A percentile compares a stretch with the other conserved stretches of the same genome.
Conservation (phyloP, 2,329 filamentous ascomycete genomes). For the Cryphonectria naterciae region DNA sequence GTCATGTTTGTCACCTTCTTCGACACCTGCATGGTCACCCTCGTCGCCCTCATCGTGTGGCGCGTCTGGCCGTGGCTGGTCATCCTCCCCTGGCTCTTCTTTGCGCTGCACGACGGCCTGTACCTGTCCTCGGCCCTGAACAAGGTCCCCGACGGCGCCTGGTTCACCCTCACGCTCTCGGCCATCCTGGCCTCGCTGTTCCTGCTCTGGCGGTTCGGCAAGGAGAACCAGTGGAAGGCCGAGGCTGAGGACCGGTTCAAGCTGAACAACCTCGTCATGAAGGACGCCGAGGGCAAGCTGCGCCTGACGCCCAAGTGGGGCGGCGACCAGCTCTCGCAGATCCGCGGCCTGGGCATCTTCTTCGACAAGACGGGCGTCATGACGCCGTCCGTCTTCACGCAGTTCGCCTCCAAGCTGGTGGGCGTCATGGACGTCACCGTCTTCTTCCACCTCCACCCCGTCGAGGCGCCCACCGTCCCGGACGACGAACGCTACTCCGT, state of each 20-base stretch:
- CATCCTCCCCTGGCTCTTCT: slow-evolving; percentile 61
- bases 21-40: slow-evolving; percentile 71
- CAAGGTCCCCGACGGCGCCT: slow-evolving; percentile 74
- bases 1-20: slow-evolving; percentile 80
- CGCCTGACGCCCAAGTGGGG: slow-evolving; percentile 45
- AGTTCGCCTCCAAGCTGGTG: slow-evolving; percentile 72
- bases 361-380: slow-evolving; percentile 74
- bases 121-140: slow-evolving; percentile 70
- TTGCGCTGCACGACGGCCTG: slow-evolving; percentile 66
- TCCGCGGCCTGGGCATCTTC: slow-evolving; percentile 68
- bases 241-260: slow-evolving; percentile 65
- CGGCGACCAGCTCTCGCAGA: slow-evolving; percentile 47
- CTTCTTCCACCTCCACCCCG: slow-evolving; percentile 71
- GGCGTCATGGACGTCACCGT: slow-evolving; percentile 67
- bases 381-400: slow-evolving; percentile 68
- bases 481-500: slow-evolving; percentile 51
- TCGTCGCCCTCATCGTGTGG: slow-evolving; percentile 75
- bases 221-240: slow-evolving; percentile 73
- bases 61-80: slow-evolving; percentile 62
- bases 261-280: slow-evolving; percentile 43
- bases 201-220: slow-evolving; percentile 77
- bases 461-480: slow-evolving; percentile 60
- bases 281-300: slow-evolving; percentile 34
- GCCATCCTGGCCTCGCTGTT: slow-evolving; percentile 65
- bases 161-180: slow-evolving; percentile 72